These are phyloP conservation scores for Fusarium concolor DNA, from an alignment of 2,329 filamentous ascomycete genomes.

Conservation along the genomic window DNA sequence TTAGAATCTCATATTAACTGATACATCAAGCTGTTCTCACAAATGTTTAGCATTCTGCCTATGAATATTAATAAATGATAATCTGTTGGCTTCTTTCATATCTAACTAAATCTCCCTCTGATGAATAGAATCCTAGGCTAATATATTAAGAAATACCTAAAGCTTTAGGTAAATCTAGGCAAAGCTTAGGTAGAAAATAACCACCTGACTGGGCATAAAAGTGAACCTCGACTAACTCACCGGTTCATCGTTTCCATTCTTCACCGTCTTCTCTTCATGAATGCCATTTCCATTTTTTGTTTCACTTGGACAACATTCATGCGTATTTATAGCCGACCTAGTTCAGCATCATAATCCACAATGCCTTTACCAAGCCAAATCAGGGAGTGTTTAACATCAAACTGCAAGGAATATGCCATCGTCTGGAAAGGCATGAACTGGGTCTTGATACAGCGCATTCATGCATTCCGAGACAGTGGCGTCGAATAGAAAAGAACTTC, in stretches of 20 bases:
- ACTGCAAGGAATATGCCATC: background rate
- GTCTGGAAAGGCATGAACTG: background rate
- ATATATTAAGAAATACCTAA: too few species aligned
- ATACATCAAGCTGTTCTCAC: too few species aligned
- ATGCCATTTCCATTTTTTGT: background rate
- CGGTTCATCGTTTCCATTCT: too few species aligned
- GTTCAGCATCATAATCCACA: background rate
- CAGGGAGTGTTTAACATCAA: background rate
- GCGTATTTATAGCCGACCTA: background rate
- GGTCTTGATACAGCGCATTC: constrained; percentile 1
- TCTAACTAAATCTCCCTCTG: too few species aligned
- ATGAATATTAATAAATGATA: background rate
- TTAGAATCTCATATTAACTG: background rate
- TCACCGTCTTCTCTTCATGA: background rate
- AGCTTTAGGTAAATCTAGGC: too few species aligned
- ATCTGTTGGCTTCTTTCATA: background rate
- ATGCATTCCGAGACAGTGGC: constrained; percentile 25
- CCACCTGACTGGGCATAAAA: too few species aligned
- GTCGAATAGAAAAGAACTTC: constrained; percentile 9
- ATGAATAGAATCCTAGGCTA: too few species aligned
- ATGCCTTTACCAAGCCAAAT: background rate
- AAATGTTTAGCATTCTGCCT: too few species aligned
- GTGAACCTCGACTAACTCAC: too few species aligned
- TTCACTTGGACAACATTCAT: background rate
- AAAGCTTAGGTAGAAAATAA: too few species aligned